Evolutionary conservation across 2,329 filamentous ascomycete genomes (phyloP), one percentile per base, ranked within the genome.

Genomic region (Arthrobotrys pseudoclavata): DNA sequence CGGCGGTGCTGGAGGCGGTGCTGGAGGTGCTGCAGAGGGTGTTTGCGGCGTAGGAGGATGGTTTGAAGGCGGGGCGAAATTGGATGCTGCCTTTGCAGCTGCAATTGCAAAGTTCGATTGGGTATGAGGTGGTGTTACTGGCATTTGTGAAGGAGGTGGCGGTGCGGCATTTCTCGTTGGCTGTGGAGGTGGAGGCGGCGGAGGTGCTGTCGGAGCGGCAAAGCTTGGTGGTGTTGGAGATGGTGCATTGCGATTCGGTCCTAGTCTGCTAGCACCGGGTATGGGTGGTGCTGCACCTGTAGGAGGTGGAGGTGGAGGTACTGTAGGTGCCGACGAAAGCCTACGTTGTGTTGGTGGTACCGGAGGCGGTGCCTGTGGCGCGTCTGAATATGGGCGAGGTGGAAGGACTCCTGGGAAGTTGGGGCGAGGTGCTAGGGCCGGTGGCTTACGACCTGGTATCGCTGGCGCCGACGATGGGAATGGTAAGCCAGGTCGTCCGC

Each of bases 241-340:
- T 71, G 79, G 67, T 74, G 77, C 47, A 87, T 37, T 89, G 90
- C 75, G 87, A 85, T 77, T 91, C 89, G 77, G 91, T 87, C 83
- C 92, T 84, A 80, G 89, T 87, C 69, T 85, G 81, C 42, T 86
- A 84, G 83, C 85, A 84, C 55, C 86, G 85, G 55, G 87, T 82
- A 79, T 84, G 82, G 82, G 80, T 10, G 68, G 88, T 84, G 76
- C 89, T 86, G 80, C 90, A 85, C 80, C 90, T 89, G 80, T 88
- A 86, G 26, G 88, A 89, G 9, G 86, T 86, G 84, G 91, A 88
- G 82, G 90, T 86, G 80, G 87, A 88, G 66, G 88, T 86, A 75
- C 86, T 86, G 81, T 90, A 88, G 60, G 86, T 84, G 7, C 88
- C 85, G 4, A 89, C 88, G 81, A 90, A 89, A 15, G 85, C 83